phyloP scores from a whole-genome alignment of 2,329 filamentous ascomycete species.

The Paraphaeosphaeria sporulosa region DNA sequence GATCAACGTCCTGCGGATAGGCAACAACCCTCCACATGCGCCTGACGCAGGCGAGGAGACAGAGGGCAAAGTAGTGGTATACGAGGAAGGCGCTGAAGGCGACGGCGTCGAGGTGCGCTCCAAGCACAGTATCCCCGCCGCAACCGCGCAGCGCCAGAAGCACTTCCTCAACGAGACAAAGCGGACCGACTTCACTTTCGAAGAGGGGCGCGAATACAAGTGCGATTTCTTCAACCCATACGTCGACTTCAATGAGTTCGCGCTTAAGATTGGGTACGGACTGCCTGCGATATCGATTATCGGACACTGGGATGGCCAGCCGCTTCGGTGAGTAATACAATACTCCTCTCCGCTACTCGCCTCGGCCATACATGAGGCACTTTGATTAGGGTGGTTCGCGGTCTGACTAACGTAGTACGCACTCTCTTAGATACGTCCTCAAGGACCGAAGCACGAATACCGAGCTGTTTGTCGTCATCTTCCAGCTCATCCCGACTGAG shows the following conservation, averaged over 20 bases:
- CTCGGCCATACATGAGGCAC: slow-evolving; percentile 15
- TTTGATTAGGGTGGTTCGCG: slow-evolving; percentile 28
- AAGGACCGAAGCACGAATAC: slow-evolving; percentile 78
- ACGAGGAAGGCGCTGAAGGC: slow-evolving; percentile 59
- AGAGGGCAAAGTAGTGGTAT: slow-evolving; percentile 66
- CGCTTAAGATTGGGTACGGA: slow-evolving; percentile 60
- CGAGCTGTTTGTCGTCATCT: slow-evolving; percentile 81
- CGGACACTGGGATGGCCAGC: slow-evolving; percentile 82
- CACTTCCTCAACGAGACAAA: slow-evolving; percentile 65
- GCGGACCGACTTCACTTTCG: slow-evolving; percentile 66
- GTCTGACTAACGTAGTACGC: slow-evolving; percentile 68
- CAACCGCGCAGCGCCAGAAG: slow-evolving; percentile 62
- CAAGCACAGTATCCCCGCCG: slow-evolving; percentile 50
- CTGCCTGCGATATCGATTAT: slow-evolving; percentile 79
- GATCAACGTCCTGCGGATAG: slow-evolving; percentile 79
- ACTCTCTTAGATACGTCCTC: slow-evolving; percentile 89
- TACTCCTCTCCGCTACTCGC: too few relatives aligned
- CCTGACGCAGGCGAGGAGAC: slow-evolving; percentile 65
- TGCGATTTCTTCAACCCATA: slow-evolving; percentile 91
- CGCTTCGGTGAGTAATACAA: slow-evolving; percentile 65
- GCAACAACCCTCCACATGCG: slow-evolving; percentile 55
- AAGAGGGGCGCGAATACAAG: slow-evolving; percentile 67
- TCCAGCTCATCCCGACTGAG: slow-evolving; percentile 77
- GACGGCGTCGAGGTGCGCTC: slow-evolving; percentile 53
- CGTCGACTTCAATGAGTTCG: slow-evolving; percentile 83